phyloP scores from a whole-genome alignment of 345 rosid species.

The Gossypium thurberi region DNA sequence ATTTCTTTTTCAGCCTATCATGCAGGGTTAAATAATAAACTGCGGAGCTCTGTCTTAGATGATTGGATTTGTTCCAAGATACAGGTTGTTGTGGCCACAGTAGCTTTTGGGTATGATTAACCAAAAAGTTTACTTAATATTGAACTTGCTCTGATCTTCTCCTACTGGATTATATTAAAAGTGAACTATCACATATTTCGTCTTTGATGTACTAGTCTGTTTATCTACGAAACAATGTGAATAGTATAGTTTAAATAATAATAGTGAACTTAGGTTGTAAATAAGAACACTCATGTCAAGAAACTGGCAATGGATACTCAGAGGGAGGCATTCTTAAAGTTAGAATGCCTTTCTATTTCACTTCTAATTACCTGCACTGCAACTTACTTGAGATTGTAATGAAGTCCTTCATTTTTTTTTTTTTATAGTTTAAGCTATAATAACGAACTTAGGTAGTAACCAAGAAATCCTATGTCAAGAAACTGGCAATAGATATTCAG shows the following conservation, averaged over 20 bases:
- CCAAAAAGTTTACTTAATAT: neutral
- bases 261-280: slow-evolving; percentile 1
- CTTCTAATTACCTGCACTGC: neutral
- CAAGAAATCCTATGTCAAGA: neutral
- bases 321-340: neutral
- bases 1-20: slow-evolving; percentile 66
- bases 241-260: neutral
- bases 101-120: slow-evolving; percentile 83
- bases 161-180: neutral
- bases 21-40: slow-evolving; percentile 78
- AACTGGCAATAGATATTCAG: slow-evolving; percentile 6
- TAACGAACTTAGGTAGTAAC: neutral
- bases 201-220: neutral
- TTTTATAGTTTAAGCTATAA: neutral
- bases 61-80: slow-evolving; percentile 86
- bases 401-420: neutral
- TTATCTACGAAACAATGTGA: neutral
- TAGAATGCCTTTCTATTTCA: slow-evolving; percentile 1
- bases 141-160: neutral
- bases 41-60: slow-evolving; percentile 76
- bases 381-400: neutral
- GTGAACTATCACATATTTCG: neutral
- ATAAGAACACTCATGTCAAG: neutral
- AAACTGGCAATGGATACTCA: slow-evolving; percentile 3
- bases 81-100: slow-evolving; percentile 97